Percentiles rank a stretch among this genome's conserved stretches.
phyloP scores from a whole-genome alignment of 306 rosid genomes.

The Gleditsia sinensis region DNA sequence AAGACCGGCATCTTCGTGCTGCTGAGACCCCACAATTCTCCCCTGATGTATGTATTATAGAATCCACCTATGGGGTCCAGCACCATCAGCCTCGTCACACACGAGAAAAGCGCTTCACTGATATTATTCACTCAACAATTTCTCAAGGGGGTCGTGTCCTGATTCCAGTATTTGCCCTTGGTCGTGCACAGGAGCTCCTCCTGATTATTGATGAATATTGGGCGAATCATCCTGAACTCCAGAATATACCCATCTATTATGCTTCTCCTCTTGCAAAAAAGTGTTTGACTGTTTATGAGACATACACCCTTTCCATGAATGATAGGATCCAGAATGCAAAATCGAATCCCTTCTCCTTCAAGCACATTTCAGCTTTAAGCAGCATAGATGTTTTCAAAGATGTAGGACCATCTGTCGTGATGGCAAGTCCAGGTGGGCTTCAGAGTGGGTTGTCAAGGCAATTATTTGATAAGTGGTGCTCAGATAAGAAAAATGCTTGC shows the following conservation, averaged over 20 bases:
- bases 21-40: constrained; percentile 97
- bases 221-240: constrained; percentile 93
- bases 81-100: constrained; percentile 92
- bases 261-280: constrained; percentile 97
- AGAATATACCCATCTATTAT: constrained; percentile 85
- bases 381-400: constrained; percentile 86
- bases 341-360: constrained; percentile 85
- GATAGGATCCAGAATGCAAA: constrained; percentile 93
- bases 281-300: constrained; percentile 90
- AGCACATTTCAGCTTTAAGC: constrained; percentile 77
- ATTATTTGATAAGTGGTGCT: constrained; percentile 92
- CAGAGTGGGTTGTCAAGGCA: constrained; percentile 94
- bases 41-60: constrained; percentile 93
- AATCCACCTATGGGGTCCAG: constrained; percentile 92
- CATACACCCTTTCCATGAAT: constrained; percentile 95
- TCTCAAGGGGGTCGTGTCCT: constrained; percentile 97
- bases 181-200: constrained; percentile 95
- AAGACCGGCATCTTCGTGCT: constrained; percentile 94
- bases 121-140: constrained; percentile 82
- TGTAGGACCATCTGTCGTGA: constrained; percentile 87
- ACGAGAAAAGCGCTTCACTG: constrained; percentile 90
- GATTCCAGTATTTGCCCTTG: constrained; percentile 92
- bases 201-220: constrained; percentile 94
- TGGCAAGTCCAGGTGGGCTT: constrained; percentile 96
- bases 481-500: constrained; percentile 85